Conservation (phyloP, 208 protist genomes). For the Acanthamoeba triangularis region DNA sequence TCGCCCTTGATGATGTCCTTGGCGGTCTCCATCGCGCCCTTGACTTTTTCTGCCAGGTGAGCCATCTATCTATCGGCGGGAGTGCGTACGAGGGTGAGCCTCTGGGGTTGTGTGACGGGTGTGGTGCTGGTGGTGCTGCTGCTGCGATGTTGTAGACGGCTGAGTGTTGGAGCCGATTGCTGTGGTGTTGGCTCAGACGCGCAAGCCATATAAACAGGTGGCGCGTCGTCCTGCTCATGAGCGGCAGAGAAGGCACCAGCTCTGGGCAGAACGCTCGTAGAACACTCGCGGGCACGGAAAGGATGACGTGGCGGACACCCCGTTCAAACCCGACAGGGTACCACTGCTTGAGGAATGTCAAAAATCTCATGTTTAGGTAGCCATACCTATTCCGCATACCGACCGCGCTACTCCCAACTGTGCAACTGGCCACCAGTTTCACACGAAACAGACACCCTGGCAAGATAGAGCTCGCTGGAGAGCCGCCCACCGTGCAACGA, state of each 20-base stretch:
- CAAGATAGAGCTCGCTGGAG: no score
- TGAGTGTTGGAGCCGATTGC: background rate
- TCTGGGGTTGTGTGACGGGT: background rate
- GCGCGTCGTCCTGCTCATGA: background rate
- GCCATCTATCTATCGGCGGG: background rate
- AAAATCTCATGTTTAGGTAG: no score
- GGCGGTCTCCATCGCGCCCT: background rate
- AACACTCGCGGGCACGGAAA: background rate
- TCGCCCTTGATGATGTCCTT: constrained; percentile 23
- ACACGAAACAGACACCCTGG: no score
- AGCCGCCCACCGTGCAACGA: no score
- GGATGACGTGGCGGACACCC: no score
- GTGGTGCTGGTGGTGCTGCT: background rate
- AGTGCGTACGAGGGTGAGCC: no score
- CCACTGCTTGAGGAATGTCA: no score
- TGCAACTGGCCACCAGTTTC: no score
- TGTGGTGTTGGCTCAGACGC: background rate
- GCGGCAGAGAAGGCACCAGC: background rate
- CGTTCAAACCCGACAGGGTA: no score
- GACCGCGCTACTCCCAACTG: no score
- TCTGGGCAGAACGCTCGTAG: background rate
- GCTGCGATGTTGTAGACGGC: background rate
- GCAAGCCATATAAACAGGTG: background rate
- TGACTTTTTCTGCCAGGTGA: background rate
- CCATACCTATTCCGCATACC: no score